Evolutionary conservation across 106 monocot genomes (phyloP), one percentile per base, ranked within the genome.

Genomic region (Dendrobium catenatum): DNA sequence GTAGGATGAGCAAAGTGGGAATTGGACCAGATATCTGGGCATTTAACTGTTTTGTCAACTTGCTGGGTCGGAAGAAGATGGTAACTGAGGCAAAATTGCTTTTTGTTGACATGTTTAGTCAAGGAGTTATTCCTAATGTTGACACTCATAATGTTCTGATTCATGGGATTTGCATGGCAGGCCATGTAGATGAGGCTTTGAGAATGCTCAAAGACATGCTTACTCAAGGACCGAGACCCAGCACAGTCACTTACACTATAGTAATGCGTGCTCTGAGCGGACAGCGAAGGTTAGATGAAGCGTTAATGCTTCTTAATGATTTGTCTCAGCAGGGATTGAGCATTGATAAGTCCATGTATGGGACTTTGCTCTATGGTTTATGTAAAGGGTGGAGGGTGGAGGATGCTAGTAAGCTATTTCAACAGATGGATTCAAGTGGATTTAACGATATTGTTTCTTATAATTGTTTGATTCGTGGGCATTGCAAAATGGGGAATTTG

Each of bases 71-170:
- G 55, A 75, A 80, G 80, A 83, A 46, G 67, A 51, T 68, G 74
- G 10, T 80, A 7, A 55, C 17, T 42, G 80, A 86, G 51, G 82
- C 86, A 70, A 80, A 29, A 33, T 26, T 29, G 26, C 67, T 80
- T 43, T 86, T 86, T 77, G 5, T 9, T 46, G 86, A 86, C 68
- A 86, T 86, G 82, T 4, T 43, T 4, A 68, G 72, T 68, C 83
- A 80, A 31, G 83, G 86, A 1, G 27, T 86, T 6, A 7, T 46
- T 19, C 86, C 83, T 33, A 83, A 55, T 83, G 76, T 83, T 24
- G 70, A 80, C 20, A 82, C 83, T 19, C 80, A 42, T 72, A 83
- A 82, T 67, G 31, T 83, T 54, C 41, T 86, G 80, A 80, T 83
- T 59, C 83, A 73, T 73, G 80, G 83, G 77, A 67, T 79, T 19